These are phyloP conservation scores for Neurospora cerealis DNA, from an alignment of 495 filamentous ascomycete species.

Conservation along the genomic window DNA sequence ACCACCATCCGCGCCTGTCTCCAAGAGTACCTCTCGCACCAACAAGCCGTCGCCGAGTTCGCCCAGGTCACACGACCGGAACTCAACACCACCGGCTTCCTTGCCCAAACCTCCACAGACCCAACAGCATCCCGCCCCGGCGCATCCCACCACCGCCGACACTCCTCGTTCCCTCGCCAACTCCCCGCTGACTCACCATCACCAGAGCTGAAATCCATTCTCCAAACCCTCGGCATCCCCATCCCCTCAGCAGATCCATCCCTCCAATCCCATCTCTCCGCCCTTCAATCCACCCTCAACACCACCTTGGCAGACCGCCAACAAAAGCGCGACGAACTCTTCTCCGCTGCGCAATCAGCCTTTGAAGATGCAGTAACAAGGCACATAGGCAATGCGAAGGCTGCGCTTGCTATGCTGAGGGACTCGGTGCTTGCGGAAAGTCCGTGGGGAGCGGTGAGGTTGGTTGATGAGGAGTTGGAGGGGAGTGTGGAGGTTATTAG, in stretches of 20 bases:
- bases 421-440: slow-evolving; percentile 35
- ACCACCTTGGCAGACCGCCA: slow-evolving; percentile 21
- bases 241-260: neutral
- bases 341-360: slow-evolving; percentile 25
- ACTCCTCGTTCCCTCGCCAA: slow-evolving; percentile 1
- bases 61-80: slow-evolving; percentile 17
- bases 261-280: neutral
- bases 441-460: slow-evolving; percentile 23
- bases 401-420: slow-evolving; percentile 29
- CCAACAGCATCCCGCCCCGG: neutral
- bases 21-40: slow-evolving; percentile 20
- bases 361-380: slow-evolving; percentile 25
- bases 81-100: slow-evolving; percentile 4
- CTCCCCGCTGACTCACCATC: neutral
- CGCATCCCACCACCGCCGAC: slow-evolving; percentile 10
- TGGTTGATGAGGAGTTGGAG: slow-evolving; percentile 34
- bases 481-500: slow-evolving; percentile 24
- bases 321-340: slow-evolving; percentile 25
- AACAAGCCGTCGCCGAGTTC: slow-evolving; percentile 17
- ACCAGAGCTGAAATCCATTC: neutral
- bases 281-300: slow-evolving; percentile 1
- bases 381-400: slow-evolving; percentile 29
- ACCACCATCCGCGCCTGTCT: slow-evolving; percentile 16
- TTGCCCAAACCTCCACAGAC: neutral
- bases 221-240: neutral